These are phyloP conservation scores for Chondrus crispus DNA, from an alignment of 23 red algal genomes.

Conservation along the genomic window DNA sequence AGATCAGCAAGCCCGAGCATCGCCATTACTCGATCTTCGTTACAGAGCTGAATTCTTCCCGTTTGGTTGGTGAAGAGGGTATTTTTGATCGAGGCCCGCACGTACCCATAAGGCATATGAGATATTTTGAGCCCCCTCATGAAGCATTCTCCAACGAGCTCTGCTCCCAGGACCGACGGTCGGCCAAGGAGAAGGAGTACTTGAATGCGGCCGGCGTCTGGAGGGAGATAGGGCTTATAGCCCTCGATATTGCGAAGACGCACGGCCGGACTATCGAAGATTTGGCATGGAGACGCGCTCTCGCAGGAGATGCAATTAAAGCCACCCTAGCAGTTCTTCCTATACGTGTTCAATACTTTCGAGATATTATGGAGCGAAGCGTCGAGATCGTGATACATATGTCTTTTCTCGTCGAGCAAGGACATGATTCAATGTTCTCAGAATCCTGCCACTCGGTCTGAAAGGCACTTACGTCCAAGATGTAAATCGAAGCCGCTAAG, in stretches of 20 bases:
- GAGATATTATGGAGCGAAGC: background rate
- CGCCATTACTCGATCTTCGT: background rate
- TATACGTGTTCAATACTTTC: slow-evolving; percentile 3
- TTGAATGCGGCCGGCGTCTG: background rate
- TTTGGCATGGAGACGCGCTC: background rate
- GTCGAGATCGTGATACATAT: background rate
- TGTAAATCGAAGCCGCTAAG: background rate
- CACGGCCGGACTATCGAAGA: background rate
- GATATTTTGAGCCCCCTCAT: background rate
- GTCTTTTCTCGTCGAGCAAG: background rate
- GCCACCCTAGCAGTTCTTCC: background rate
- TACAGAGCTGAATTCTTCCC: background rate
- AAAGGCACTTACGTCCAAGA: background rate
- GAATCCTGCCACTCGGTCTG: background rate
- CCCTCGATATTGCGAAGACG: background rate
- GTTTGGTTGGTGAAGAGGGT: background rate
- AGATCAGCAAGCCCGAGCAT: background rate
- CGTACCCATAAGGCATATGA: background rate
- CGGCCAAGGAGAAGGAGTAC: background rate
- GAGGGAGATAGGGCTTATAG: background rate
- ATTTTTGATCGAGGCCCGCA: background rate
- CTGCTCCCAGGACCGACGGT: background rate
- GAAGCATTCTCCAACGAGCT: background rate
- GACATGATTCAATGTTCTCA: background rate
- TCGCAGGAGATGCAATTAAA: background rate